Base-by-base conservation (phyloP, 805 yeast species). In the Yarrowia hollandica region DNA sequence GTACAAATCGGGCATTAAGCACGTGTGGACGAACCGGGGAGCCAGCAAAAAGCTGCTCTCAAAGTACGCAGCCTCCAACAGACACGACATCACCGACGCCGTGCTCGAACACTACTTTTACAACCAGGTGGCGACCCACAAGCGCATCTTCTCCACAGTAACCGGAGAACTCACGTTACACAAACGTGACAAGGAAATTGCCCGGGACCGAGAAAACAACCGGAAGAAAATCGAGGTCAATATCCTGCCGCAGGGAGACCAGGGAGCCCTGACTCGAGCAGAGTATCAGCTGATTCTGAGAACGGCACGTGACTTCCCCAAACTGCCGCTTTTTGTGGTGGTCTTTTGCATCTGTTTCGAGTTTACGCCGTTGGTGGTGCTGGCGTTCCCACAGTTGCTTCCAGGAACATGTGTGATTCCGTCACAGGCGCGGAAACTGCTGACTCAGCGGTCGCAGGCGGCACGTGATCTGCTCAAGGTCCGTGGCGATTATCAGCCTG, bases 391-490 rank as follows among this genome's bases (percentile, higher is more conserved):
- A 0, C 75, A 75, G 37, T 64, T 84, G 12, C 76, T 85, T 3
- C 90, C 89, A 0, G 78, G 77, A 61, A 84, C 88, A 0, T 84
- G 89, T 69, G 72, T 79, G 6, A 68, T 82, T 18, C 86, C 86
- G 0, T 69, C 70, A 7, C 69, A 80, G 21, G 64, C 35, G 11
- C 48, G 46, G 5, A 54, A 59, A 15, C 11, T 33, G 56, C 31
- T 30, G 16, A 16, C 35, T 38, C 5, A 18, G 11, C 19, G 34
- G 10, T 22, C 52, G 23, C 25, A 16, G 15, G 56, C 19, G 15
- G 10, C 61, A 12, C 39, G 23, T 10, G 37, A 28, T 46, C 55
- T 34, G 28, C 38, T 33, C 19, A 48, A 33, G 22, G 4, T 31
- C 22, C n/a, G n/a, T 3, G 39, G 39, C 4, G 55, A 48, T 5